Evolutionary conservation across 2,329 filamentous ascomycete species (phyloP), one percentile per base, ranked within the genome.

Genomic region (Chaetomiaceae sp.): DNA sequence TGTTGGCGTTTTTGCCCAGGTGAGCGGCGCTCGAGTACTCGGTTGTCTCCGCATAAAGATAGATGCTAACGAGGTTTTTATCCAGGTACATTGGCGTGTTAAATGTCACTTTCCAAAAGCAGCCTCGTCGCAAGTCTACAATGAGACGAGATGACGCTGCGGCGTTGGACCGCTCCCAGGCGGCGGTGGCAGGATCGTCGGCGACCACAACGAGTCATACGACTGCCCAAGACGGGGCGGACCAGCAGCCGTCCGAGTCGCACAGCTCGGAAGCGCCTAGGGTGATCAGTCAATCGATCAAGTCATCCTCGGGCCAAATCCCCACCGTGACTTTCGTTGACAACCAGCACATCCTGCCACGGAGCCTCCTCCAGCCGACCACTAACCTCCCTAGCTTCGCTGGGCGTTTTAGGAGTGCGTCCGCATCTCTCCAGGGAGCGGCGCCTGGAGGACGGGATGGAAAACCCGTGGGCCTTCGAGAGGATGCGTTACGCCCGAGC

Each of bases 311-410:
- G 23, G 79, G 82, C 30, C 81, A 86, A 20, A 82, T 95, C 27
- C 91, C 92, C 2, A 92, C 94, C 36, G 92, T 97, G 42, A 90
- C 94, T 0, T 90, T 96, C 56, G 89, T 92, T 64, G 91, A 96
- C 67, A 97, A 97, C 66, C 83, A 87, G 59, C 92, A 97, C 66
- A 95, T 97, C 54, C 84, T 96, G 37, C 92, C 92, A 1, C 84
- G 89, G 41, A 89, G 88, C 63, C 77, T 96, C 25, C 86, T 96
- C 45, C 82, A 84, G 49, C 77, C 85, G 16, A 76, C 83, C 6
- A 54, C 21, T 57, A 60, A 38, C 38, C 51, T 30, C n/a, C 50
- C 61, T 4, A 51, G 51, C 43, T 53, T 56, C n/a, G 63, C 50
- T 27, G 72, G 50, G 61, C 75, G 59, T 55, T 65, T 64, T 5